phyloP scores from a whole-genome alignment of 352 stramenopile species.

The Pythium phragmiticola region DNA sequence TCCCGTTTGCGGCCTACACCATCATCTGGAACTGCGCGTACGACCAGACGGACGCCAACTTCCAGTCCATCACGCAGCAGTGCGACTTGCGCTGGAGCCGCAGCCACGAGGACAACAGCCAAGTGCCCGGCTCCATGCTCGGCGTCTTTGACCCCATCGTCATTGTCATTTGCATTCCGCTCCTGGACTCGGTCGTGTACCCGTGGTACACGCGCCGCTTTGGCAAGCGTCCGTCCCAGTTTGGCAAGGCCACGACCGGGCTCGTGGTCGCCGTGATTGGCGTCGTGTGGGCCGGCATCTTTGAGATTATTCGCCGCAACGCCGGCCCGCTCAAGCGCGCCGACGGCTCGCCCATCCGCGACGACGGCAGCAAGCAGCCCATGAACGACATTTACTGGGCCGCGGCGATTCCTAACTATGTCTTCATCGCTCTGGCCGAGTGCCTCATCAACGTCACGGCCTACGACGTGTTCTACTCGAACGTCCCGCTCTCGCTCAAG shows the following conservation, averaged over 20 bases:
- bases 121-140: constrained; percentile 73
- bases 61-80: constrained; percentile 86
- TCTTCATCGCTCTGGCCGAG: constrained; percentile 74
- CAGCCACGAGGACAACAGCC: constrained; percentile 33
- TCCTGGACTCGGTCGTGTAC: constrained; percentile 75
- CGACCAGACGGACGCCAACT: constrained; percentile 87
- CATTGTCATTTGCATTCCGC: constrained; percentile 75
- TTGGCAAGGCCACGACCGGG: constrained; percentile 75
- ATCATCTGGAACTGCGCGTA: constrained; percentile 89
- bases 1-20: constrained; percentile 85
- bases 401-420: constrained; percentile 80
- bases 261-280: constrained; percentile 71
- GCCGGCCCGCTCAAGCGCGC: constrained; percentile 35
- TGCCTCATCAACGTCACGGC: constrained; percentile 88
- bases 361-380: constrained; percentile 55
- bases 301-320: constrained; percentile 72
- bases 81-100: constrained; percentile 65
- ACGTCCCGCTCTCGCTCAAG: constrained; percentile 86
- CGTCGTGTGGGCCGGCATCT: constrained; percentile 83
- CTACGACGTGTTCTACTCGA: constrained; percentile 88
- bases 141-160: constrained; percentile 84
- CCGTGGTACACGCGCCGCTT: constrained; percentile 54
- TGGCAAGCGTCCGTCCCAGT: constrained; percentile 66
- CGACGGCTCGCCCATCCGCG: constrained; percentile 38
- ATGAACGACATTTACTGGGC: constrained; percentile 87